These are phyloP conservation scores for Rubus idaeus DNA, from an alignment of 306 rosid species.

Conservation along the genomic window DNA sequence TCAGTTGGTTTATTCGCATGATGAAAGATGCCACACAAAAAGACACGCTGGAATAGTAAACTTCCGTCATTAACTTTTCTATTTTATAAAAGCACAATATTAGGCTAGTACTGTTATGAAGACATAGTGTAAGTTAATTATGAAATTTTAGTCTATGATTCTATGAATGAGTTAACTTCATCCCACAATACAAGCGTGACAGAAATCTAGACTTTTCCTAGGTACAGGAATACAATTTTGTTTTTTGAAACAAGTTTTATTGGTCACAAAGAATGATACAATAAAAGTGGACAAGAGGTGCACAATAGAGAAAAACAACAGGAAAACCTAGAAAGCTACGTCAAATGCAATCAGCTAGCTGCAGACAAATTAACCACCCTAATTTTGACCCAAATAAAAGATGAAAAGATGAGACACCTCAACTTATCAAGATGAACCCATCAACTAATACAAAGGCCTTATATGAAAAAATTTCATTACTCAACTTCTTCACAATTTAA, in stretches of 20 bases:
- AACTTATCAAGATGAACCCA: too few species aligned
- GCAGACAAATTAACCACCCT: too few species aligned
- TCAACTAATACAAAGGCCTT: not conserved
- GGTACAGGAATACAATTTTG: not conserved
- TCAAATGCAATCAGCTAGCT: too few species aligned
- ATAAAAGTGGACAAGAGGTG: not conserved
- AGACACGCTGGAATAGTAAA: not conserved
- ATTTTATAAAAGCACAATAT: not conserved
- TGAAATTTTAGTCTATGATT: not conserved
- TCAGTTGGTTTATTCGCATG: too few species aligned
- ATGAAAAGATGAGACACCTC: not conserved
- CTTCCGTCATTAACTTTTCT: not conserved
- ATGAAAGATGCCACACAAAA: too few species aligned
- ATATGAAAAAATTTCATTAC: not conserved
- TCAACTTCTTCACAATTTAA: not conserved
- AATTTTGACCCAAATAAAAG: not conserved
- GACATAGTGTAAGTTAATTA: not conserved
- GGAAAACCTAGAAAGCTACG: too few species aligned
- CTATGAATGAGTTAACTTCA: not conserved
- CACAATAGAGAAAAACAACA: not conserved
- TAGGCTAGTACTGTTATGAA: not conserved
- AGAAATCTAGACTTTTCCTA: too few species aligned
- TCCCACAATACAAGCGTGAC: not conserved
- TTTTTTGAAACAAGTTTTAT: not conserved
- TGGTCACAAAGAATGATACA: not conserved